Base-by-base conservation (phyloP, 371 early-diverging fungal genomes). In the Mortierella sp. region DNA sequence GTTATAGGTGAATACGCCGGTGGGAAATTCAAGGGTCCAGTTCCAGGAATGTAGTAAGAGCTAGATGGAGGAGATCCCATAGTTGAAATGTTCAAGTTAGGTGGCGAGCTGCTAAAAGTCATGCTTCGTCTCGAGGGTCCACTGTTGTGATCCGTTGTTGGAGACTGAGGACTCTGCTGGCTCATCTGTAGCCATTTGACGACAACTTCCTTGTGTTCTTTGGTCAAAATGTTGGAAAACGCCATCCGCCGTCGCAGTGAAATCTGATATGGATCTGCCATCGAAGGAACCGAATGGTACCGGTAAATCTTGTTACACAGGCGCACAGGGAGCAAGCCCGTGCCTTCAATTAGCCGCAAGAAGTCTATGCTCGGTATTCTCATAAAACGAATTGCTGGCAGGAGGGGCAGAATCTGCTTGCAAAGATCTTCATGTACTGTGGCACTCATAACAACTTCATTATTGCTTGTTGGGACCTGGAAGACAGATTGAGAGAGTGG, bases 241-340 rank as follows among this genome's bases (percentile, higher is more conserved):
- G 81, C 72, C 81, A 81, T 75, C 4, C 81, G 61, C 6, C 72
- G 47, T 55, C 72, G 62, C n/a, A 81, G 68, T 6, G 81, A 81
- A 1, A 67, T 58, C 58, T 72, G 76, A 21, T 81, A 71, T 0
- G 81, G 76, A 21, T 72, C 75, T 7, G 76, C 66, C 81, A 81
- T 81, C 0, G 81, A 81, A 0, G 81, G 81, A 3, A 81, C 81
- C n/a, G 81, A 70, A 58, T 81, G 81, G 40, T 72, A 75, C 6
- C 81, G 75, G 40, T 81, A 81, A 2, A 81, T 68, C 36, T 81
- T 75, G 19, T 72, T 76, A 58, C 81, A 81, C 16, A 81, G 66
- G 4, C 72, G 62, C 28, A 72, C 65, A 9, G 81, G 81, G 8
- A 81, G 24, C n/a, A 81, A n/a, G 11, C 76, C 76, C 4, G 81